Conservation (phyloP, 1,284 basidiomycete species). For the Sporisorium scitamineum region DNA sequence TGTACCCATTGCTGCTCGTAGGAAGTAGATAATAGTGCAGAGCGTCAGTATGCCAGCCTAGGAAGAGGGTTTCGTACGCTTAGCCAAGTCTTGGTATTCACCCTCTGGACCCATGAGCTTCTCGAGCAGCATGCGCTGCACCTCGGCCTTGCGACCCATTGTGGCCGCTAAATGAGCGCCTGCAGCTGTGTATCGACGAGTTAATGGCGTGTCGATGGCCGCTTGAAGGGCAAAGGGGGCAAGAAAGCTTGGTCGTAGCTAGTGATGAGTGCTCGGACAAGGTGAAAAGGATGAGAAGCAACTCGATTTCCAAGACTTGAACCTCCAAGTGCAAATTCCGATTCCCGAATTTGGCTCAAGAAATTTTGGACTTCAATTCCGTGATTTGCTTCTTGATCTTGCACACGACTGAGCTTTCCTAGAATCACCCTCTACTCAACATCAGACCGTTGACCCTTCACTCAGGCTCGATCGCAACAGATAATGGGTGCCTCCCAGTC, state of each 20-base stretch:
- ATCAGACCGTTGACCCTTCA: neutral
- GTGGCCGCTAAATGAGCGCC: constrained; percentile 12
- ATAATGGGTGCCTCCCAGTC: constrained; percentile 53
- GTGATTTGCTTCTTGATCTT: neutral
- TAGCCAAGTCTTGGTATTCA: neutral
- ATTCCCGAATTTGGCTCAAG: constrained; percentile 21
- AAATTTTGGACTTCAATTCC: constrained; percentile 24
- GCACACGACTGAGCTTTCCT: constrained; percentile 21
- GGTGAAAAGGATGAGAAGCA: neutral
- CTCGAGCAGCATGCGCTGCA: constrained; percentile 92
- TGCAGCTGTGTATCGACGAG: neutral
- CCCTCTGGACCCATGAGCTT: constrained; percentile 69
- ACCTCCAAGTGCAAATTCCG: constrained; percentile 4
- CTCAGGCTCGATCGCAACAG: neutral
- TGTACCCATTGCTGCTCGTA: constrained; percentile 59
- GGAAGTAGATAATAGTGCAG: neutral
- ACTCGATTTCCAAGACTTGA: neutral
- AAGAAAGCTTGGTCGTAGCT: neutral
- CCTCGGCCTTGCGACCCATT: constrained; percentile 74
- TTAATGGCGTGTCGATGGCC: neutral
- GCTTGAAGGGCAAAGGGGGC: neutral
- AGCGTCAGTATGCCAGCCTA: neutral
- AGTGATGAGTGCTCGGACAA: neutral
- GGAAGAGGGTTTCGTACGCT: neutral
- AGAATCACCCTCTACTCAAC: neutral